These are phyloP conservation scores for Colletotrichum lentis DNA, from an alignment of 2,329 filamentous ascomycete species.

Conservation along the genomic window DNA sequence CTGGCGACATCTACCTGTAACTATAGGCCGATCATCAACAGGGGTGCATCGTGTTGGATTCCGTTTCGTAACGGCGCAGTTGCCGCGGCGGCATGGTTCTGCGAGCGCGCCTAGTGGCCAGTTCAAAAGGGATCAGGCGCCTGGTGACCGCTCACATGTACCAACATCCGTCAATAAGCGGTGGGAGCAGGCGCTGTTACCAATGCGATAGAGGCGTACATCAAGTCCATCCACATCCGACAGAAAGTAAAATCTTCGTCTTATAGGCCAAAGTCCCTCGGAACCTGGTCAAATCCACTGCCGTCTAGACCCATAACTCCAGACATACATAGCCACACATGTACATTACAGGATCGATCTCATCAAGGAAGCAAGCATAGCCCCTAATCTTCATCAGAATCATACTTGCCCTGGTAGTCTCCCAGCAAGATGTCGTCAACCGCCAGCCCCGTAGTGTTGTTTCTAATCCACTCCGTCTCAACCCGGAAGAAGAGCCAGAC, in stretches of 20 bases:
- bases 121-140: slow-evolving; percentile 42
- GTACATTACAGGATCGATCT: slow-evolving; percentile 32
- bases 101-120: slow-evolving; percentile 51
- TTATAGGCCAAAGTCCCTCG: not conserved
- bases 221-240: not conserved
- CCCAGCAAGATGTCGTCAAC: slow-evolving; percentile 78
- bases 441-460: slow-evolving; percentile 58
- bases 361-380: not conserved
- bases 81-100: slow-evolving; percentile 50
- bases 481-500: slow-evolving; percentile 97
- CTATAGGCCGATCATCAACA: slow-evolving; percentile 19
- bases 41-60: not conserved
- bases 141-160: slow-evolving; percentile 42
- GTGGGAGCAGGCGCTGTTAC: slow-evolving; percentile 36
- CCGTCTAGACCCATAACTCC: slow-evolving; percentile 32
- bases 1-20: not conserved
- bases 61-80: slow-evolving; percentile 51
- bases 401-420: slow-evolving; percentile 71
- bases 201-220: not conserved
- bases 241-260: slow-evolving; percentile 9
- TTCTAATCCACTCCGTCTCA: slow-evolving; percentile 88
- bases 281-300: not conserved
- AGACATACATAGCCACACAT: slow-evolving; percentile 17
- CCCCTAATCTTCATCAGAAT: slow-evolving; percentile 37
- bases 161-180: slow-evolving; percentile 41